A percentile compares a stretch with the other conserved stretches of the same genome.
phyloP scores from a whole-genome alignment of 768 basidiomycete genomes.

The Podaxis carcinomalis region DNA sequence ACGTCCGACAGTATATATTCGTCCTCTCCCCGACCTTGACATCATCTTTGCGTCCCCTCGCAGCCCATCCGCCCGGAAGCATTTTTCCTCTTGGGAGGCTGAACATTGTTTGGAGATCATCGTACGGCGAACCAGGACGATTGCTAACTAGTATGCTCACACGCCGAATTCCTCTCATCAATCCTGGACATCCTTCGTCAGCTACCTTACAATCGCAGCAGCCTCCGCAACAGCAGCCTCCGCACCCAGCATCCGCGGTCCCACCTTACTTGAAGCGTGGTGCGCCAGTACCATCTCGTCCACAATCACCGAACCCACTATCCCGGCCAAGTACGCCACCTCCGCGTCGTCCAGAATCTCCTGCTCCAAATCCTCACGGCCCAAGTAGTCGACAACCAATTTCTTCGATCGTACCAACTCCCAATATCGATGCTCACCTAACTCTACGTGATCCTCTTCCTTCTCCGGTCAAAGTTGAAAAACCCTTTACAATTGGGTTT shows the following conservation, averaged over 20 bases:
- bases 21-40: conserved; percentile 56
- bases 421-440: conserved; percentile 50
- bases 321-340: conserved; percentile 59
- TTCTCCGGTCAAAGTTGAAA: conserved; percentile 41
- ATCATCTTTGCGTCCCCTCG: conserved; percentile 41
- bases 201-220: conserved; percentile 66
- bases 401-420: conserved; percentile 16
- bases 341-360: conserved; percentile 34
- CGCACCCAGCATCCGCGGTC: conserved; percentile 64
- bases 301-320: conserved; percentile 22
- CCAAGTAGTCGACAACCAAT: conserved; percentile 28
- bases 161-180: conserved; percentile 63
- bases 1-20: conserved; percentile 85
- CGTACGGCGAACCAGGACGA: conserved; percentile 81
- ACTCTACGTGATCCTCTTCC: conserved; percentile 50
- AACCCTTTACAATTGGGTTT: conserved; percentile 56
- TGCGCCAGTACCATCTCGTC: conserved; percentile 16
- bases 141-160: conserved; percentile 87
- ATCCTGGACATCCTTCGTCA: conserved; percentile 48
- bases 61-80: conserved; percentile 48
- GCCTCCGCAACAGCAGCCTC: conserved; percentile 39
- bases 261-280: conserved; percentile 72
- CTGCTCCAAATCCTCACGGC: conserved; percentile 24
- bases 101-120: conserved; percentile 86
- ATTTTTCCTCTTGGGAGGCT: conserved; percentile 80